Base-by-base conservation (phyloP, 768 basidiomycete genomes). In the Ramaria rubella region DNA sequence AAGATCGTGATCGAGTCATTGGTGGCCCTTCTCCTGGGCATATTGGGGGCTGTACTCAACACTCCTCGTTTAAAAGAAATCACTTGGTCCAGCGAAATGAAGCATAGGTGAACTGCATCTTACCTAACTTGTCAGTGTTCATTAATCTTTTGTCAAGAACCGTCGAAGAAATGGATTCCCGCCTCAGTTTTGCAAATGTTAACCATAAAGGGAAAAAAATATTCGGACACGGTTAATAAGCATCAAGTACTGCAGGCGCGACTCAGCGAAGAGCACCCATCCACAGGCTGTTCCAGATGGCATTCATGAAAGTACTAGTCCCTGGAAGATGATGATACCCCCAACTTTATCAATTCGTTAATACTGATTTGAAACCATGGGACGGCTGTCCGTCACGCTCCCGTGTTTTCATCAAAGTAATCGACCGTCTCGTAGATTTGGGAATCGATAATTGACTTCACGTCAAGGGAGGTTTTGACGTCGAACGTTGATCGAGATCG, bases 11-110 rank as follows among this genome's bases (percentile, higher is more conserved):
- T 85, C 31, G 87, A 93, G 68, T 79, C 83, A 11, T 62, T 89
- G 23, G 43, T 82, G 52, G 80, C 82, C 1, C 73, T 91, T 19
- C 62, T 83, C n/a, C 59, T 86, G 9, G 88, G 89, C 21, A 83
- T 81, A 19, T 57, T 90, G 3, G 90, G 89, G 6, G 86, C 87
- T 30, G 80, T 82, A n/a, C 63, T 88, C 58, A 84, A 79, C 61
- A 77, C 85, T 6, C 81, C 88, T 1, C 67, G 75, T 30, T 70
- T 92, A 31, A 89, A 85, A 62, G 87, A 91, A 63, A 88, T 92
- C 58, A 86, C 86, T 31, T 94, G 90, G 91, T 81, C 88, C 17
- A 90, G 87, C 62, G 90, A 94, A 71, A 93, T 93, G 90, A 80
- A 79, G 63, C 84, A 79, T 65, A 78, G 85, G 90, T 90, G 62